These are phyloP conservation scores for Aspergillus biplanus DNA, from an alignment of 495 filamentous ascomycete species.

Conservation along the genomic window DNA sequence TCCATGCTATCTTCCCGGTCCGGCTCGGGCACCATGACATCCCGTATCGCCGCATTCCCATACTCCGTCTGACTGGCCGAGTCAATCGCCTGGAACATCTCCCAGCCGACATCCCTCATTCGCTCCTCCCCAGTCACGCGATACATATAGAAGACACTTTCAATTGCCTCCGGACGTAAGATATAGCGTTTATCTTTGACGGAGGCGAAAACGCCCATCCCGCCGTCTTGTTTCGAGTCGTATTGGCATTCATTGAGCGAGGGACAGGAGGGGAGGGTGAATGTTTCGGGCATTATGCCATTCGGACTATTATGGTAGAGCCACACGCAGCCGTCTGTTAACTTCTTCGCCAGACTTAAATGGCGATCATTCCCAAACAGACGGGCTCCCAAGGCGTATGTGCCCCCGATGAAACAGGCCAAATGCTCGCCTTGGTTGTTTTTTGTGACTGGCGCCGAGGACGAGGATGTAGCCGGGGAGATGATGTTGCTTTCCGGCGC, in stretches of 20 bases:
- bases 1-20: constrained; percentile 47
- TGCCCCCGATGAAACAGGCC: constrained; percentile 84
- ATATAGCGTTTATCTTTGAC: constrained; percentile 44
- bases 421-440: constrained; percentile 53
- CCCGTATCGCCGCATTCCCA: constrained; percentile 51
- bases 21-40: constrained; percentile 40
- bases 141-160: constrained; percentile 66
- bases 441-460: too few relatives aligned
- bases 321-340: constrained; percentile 86
- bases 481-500: too few relatives aligned
- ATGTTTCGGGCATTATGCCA: constrained; percentile 52
- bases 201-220: constrained; percentile 40
- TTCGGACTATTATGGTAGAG: constrained; percentile 56
- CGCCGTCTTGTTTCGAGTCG: constrained; percentile 26
- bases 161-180: constrained; percentile 59
- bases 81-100: constrained; percentile 61
- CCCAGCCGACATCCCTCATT: constrained; percentile 63
- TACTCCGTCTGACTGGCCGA: constrained; percentile 51
- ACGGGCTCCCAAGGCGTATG: constrained; percentile 78
- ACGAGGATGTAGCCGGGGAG: too few relatives aligned
- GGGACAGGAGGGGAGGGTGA: constrained; percentile 39
- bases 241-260: constrained; percentile 39
- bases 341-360: constrained; percentile 68
- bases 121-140: constrained; percentile 62
- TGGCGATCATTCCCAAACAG: constrained; percentile 69